Percentiles rank a stretch among this genome's conserved stretches.
These are phyloP conservation scores for Fusarium marasasianum DNA, from an alignment of 2,329 filamentous ascomycete species.

Conservation along the genomic window DNA sequence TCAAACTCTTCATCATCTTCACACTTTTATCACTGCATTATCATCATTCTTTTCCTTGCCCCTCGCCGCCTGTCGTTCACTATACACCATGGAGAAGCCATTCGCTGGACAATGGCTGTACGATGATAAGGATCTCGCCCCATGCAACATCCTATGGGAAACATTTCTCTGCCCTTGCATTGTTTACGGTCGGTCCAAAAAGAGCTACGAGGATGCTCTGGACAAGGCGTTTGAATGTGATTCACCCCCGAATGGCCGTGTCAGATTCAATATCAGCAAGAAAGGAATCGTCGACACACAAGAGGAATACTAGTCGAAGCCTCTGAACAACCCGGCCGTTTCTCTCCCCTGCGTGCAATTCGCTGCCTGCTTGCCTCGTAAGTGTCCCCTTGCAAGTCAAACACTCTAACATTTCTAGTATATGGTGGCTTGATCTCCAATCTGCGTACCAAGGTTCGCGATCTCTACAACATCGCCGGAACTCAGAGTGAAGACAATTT, in stretches of 20 bases:
- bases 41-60: slow-evolving; percentile 1
- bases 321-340: background rate
- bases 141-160: background rate
- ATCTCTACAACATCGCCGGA: slow-evolving; percentile 48
- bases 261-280: background rate
- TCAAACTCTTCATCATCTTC: background rate
- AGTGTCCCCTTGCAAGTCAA: background rate
- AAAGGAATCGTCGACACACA: slow-evolving; percentile 1
- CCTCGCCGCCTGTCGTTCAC: background rate
- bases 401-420: slow-evolving; percentile 35
- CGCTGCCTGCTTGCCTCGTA: slow-evolving; percentile 43
- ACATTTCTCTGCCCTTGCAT: background rate
- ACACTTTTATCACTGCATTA: background rate
- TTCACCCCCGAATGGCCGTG: background rate
- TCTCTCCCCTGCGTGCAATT: background rate
- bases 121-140: background rate
- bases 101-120: background rate
- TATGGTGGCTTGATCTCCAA: slow-evolving; percentile 43
- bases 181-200: background rate
- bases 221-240: background rate
- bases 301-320: background rate
- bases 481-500: slow-evolving; percentile 32
- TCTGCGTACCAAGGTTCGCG: slow-evolving; percentile 45
- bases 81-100: background rate
- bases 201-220: background rate